Conservation (phyloP, 2,329 filamentous ascomycete genomes). For the Cercospora beticola region DNA sequence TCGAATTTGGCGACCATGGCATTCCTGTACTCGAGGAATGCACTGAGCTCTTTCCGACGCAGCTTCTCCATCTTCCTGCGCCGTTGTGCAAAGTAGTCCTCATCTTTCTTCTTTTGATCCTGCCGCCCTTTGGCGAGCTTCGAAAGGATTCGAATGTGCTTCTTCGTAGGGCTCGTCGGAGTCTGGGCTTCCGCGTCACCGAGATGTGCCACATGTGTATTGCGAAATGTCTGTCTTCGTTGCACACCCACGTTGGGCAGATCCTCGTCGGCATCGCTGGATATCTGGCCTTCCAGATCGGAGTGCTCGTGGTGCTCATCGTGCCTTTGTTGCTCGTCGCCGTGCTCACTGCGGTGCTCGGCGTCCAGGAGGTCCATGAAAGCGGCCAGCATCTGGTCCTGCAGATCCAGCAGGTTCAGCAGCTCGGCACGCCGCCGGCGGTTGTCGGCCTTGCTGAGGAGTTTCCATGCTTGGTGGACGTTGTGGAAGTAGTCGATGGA, state of each 20-base stretch:
- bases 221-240: slow-evolving; percentile 28
- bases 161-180: slow-evolving; percentile 25
- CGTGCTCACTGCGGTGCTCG: slow-evolving; percentile 15
- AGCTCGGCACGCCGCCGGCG: slow-evolving; percentile 33
- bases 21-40: slow-evolving; percentile 34
- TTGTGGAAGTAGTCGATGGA: slow-evolving; percentile 33
- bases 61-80: slow-evolving; percentile 36
- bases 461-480: slow-evolving; percentile 35
- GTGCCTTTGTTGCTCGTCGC: slow-evolving; percentile 11
- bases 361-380: slow-evolving; percentile 31
- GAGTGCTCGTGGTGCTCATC: slow-evolving; percentile 20
- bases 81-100: slow-evolving; percentile 32
- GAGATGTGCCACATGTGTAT: slow-evolving; percentile 19
- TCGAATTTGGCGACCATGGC: slow-evolving; percentile 37
- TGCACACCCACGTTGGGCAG: slow-evolving; percentile 31
- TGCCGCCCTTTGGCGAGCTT: slow-evolving; percentile 15
- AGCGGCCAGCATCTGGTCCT: slow-evolving; percentile 29
- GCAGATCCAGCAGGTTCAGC: slow-evolving; percentile 33
- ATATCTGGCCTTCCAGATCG: slow-evolving; percentile 32
- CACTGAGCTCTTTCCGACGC: slow-evolving; percentile 32
- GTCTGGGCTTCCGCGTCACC: slow-evolving; percentile 16
- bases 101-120: slow-evolving; percentile 18
- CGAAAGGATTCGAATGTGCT: slow-evolving; percentile 16
- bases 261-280: slow-evolving; percentile 39
- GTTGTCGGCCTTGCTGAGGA: slow-evolving; percentile 32